These are phyloP conservation scores for Yamadazyma sp. DNA, from an alignment of 805 yeast species.

Conservation along the genomic window DNA sequence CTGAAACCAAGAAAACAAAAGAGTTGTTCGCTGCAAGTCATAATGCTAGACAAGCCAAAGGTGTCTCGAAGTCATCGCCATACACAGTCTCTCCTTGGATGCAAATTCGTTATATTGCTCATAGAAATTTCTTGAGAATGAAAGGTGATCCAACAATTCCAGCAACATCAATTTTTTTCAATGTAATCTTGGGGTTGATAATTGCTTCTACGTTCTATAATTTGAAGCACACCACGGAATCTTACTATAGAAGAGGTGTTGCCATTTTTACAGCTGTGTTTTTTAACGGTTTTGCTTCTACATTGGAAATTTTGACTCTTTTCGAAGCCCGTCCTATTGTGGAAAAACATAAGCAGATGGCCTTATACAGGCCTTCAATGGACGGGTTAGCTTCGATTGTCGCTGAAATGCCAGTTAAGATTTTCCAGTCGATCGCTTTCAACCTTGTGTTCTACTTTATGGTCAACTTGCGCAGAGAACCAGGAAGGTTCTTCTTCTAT, in stretches of 20 bases:
- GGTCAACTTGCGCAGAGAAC: conserved; percentile 38
- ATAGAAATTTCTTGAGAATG: conserved; percentile 8
- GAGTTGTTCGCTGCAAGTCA: conserved; percentile 5
- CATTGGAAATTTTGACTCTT: conserved; percentile 57
- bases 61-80: conserved; percentile 2
- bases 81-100: conserved; percentile 8
- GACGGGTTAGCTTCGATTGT: conserved; percentile 61
- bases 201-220: conserved; percentile 61
- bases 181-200: conserved; percentile 41
- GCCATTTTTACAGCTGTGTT: conserved; percentile 58
- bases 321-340: conserved; percentile 64
- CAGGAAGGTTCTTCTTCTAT: conserved; percentile 37
- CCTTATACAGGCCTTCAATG: conserved; percentile 70
- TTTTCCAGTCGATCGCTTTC: conserved; percentile 34
- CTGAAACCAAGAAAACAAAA: conserved; percentile 12
- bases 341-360: conserved; percentile 67
- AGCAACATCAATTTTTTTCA: conserved; percentile 4
- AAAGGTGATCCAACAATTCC: conserved; percentile 10
- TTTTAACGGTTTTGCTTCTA: conserved; percentile 58
- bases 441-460: conserved; percentile 46
- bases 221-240: conserved; percentile 47
- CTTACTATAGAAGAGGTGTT: conserved; percentile 64
- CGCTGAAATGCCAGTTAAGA: conserved; percentile 61
- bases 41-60: conserved; percentile 9
- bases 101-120: conserved; percentile 10